Base-by-base conservation (phyloP, 2,329 filamentous ascomycete species). In the Cercospora sojina region DNA sequence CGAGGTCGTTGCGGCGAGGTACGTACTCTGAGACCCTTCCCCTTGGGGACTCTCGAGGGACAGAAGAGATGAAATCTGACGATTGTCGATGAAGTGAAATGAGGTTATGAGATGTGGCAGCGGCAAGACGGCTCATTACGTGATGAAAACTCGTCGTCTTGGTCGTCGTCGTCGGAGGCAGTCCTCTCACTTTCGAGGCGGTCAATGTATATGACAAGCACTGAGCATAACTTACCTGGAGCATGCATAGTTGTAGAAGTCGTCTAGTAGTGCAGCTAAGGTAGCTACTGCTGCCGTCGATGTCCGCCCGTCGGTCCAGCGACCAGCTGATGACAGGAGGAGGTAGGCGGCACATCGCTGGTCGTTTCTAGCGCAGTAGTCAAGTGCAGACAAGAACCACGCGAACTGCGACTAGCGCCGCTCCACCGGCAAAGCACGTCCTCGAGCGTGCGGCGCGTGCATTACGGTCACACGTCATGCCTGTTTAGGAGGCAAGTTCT, bases 1-100 rank as follows among this genome's bases (percentile, higher is more conserved):
- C 47, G 23, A 27, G 29, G 9, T 43, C n/a, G 23, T 18, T 41
- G 16, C 16, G 35, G n/a, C 16, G 32, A 16, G 59, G 59, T 62
- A 62, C 59, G 59, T 62, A 62, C 43, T 38, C 27, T 62, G 59
- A 62, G 41, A 53, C 43, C 58, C 59, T 41, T 35, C 59, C 41
- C 59, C 41, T 53, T 47, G 32, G 13, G 23, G 16, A 35, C 5
- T 35, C n/a, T 35, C 18, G 53, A 57, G 27, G 16, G 27, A 57
- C 53, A 31, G 27, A 32, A 29, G 53, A 35, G 31, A 57, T 31
- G 27, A 57, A 35, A 35, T 12, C 53, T 20, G 31, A 35, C 53
- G 31, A 57, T 35, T 9, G 29, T 27, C 25, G 47, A n/a, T 53
- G 47, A 25, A 25, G 47, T 20, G 47, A 53, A 53, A 53, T 27